Evolutionary conservation across 331 rosid species (phyloP).

Genomic region (Acacia pycnantha): DNA sequence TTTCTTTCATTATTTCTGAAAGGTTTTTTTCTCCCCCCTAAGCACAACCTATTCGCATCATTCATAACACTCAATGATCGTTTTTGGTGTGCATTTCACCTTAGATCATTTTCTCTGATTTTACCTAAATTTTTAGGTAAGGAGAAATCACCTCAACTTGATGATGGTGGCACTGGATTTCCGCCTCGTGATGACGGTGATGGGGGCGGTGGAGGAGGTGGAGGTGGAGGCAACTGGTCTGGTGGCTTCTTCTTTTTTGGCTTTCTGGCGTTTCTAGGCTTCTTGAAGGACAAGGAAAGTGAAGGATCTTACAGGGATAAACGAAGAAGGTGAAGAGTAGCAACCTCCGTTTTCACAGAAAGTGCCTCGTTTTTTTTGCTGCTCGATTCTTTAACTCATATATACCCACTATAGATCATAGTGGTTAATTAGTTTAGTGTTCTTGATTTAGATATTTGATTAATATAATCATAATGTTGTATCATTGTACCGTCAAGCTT

Average conservation of each 20-base stretch:
- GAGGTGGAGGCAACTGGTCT: constrained; percentile 94
- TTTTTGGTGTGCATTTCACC: neutral
- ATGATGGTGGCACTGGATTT: constrained; percentile 74
- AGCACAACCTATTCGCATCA: no score
- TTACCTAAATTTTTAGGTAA: constrained; percentile 58
- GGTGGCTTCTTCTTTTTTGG: constrained; percentile 98
- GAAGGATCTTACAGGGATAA: constrained; percentile 57
- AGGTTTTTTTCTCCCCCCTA: neutral
- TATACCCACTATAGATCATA: constrained; percentile 7
- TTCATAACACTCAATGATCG: constrained; percentile 1
- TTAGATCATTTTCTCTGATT: neutral
- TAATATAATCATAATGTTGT: constrained; percentile 25
- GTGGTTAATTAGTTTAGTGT: constrained; percentile 6
- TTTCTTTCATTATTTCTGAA: neutral
- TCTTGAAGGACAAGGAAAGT: constrained; percentile 81
- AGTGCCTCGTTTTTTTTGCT: constrained; percentile 13
- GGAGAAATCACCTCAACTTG: constrained; percentile 86
- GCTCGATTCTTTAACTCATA: constrained; percentile 26
- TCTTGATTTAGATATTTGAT: constrained; percentile 16
- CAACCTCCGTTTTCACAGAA: neutral
- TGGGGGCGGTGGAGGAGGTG: constrained; percentile 94
- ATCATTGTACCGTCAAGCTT: neutral
- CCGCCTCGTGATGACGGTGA: constrained; percentile 91
- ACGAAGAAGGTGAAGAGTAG: constrained; percentile 52
- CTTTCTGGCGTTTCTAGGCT: constrained; percentile 88